Percentiles rank a stretch among this genome's conserved stretches.
Evolutionary conservation across 2,329 filamentous ascomycete species (phyloP).

Genomic region (Talaromyces sp.): DNA sequence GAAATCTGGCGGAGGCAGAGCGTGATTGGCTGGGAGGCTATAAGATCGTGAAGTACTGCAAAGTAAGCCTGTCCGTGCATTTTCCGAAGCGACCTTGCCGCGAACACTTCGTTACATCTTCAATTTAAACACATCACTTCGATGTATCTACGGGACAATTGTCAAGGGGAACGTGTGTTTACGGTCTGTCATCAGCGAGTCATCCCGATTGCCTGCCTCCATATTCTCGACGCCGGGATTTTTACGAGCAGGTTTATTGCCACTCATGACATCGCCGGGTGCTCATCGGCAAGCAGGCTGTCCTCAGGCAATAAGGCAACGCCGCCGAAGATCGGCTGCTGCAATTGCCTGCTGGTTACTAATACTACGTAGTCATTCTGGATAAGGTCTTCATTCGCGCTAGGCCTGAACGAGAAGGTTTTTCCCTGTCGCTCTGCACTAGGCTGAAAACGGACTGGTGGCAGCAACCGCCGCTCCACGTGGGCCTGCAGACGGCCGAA

Average conservation of each 20-base stretch:
- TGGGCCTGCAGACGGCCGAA: neutral
- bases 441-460: neutral
- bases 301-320: neutral
- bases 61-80: neutral
- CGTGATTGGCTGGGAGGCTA: neutral
- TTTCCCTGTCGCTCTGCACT: neutral
- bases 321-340: slow-evolving; percentile 3
- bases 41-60: neutral
- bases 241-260: neutral
- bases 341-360: no score
- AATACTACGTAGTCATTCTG: neutral
- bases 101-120: neutral
- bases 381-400: neutral
- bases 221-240: no score
- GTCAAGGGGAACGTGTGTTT: neutral
- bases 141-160: no score
- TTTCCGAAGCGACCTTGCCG: slow-evolving; percentile 2
- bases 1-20: neutral
- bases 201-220: neutral
- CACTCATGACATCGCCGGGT: neutral
- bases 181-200: neutral
- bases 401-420: neutral
- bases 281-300: neutral
- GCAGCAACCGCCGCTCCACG: neutral
- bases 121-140: neutral